Evolutionary conservation across 257 asterid genomes (phyloP).

Genomic region (Schizonepeta tenuifolia): DNA sequence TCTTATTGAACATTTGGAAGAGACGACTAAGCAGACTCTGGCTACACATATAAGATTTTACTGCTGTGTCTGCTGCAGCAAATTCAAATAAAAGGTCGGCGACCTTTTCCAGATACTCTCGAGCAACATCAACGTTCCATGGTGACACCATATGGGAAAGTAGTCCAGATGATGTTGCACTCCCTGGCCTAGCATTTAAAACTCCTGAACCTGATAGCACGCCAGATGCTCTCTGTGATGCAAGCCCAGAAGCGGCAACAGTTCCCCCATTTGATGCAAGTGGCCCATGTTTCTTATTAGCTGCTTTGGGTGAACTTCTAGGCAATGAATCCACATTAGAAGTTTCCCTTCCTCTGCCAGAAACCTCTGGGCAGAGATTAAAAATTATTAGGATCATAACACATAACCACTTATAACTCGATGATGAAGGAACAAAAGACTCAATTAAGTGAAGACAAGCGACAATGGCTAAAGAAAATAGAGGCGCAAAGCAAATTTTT

Average conservation of each 20-base stretch:
- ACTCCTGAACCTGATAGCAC: conserved; percentile 98
- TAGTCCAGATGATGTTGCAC: conserved; percentile 93
- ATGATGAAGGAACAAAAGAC: too few species aligned
- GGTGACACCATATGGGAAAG: conserved; percentile 88
- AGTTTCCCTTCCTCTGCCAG: conserved; percentile 85
- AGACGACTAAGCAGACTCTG: conserved; percentile 97
- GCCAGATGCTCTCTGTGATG: conserved; percentile 88
- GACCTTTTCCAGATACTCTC: conserved; percentile 93
- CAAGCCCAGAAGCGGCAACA: conserved; percentile 65
- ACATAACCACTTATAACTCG: neutral
- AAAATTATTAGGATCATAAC: conserved; percentile 30
- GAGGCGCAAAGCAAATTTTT: conserved; percentile 11
- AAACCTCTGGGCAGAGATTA: conserved; percentile 65
- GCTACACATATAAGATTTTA: conserved; percentile 94
- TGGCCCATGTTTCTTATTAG: conserved; percentile 68
- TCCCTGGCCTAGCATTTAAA: conserved; percentile 94
- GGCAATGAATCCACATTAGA: conserved; percentile 66
- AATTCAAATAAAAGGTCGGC: conserved; percentile 98
- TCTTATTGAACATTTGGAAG: conserved; percentile 96
- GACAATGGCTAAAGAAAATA: conserved; percentile 14
- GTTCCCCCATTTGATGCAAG: conserved; percentile 57
- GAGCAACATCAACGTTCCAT: conserved; percentile 94
- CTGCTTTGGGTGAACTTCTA: conserved; percentile 71
- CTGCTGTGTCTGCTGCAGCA: conserved; percentile 92
- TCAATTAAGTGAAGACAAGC: conserved; percentile 15